Conservation (phyloP, 2,329 filamentous ascomycete genomes). For the Sporothrix euskadiensis region DNA sequence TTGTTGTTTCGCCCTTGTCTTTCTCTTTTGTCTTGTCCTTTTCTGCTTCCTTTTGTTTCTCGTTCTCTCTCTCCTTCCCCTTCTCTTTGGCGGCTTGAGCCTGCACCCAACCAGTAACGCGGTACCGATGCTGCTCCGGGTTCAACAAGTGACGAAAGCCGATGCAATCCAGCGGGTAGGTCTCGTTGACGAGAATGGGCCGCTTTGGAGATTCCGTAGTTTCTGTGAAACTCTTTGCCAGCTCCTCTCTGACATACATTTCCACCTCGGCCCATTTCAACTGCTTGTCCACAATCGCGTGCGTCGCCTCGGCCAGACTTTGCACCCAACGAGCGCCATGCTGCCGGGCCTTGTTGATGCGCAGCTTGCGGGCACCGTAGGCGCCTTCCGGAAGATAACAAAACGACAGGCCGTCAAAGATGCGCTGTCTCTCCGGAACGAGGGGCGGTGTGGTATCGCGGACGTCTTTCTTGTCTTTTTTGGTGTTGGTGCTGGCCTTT, state of each 20-base stretch:
- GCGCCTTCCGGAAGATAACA: constrained; percentile 84
- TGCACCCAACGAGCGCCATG: constrained; percentile 73
- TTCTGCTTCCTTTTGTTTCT: not conserved
- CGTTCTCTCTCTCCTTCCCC: not conserved
- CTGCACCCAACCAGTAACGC: constrained; percentile 51
- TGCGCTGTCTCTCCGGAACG: constrained; percentile 54
- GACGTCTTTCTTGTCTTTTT: not conserved
- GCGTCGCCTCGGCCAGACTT: constrained; percentile 63
- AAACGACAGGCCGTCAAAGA: constrained; percentile 64
- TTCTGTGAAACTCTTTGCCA: constrained; percentile 44
- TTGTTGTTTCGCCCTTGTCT: not conserved
- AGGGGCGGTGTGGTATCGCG: constrained; percentile 38
- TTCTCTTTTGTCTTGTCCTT: not conserved
- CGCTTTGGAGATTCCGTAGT: constrained; percentile 32
- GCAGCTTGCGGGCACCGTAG: constrained; percentile 64
- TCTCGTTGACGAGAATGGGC: constrained; percentile 62
- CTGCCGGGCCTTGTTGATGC: constrained; percentile 73
- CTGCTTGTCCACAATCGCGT: constrained; percentile 74
- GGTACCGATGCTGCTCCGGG: constrained; percentile 59
- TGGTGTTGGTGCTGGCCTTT: not conserved
- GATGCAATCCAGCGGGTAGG: constrained; percentile 70
- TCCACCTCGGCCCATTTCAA: constrained; percentile 66
- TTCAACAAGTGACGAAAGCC: constrained; percentile 59
- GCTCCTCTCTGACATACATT: constrained; percentile 39
- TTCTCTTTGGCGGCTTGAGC: not conserved